Evolutionary conservation across 2,329 filamentous ascomycete species (phyloP), one percentile per base, ranked within the genome.

Genomic region (Aulographum hederae): DNA sequence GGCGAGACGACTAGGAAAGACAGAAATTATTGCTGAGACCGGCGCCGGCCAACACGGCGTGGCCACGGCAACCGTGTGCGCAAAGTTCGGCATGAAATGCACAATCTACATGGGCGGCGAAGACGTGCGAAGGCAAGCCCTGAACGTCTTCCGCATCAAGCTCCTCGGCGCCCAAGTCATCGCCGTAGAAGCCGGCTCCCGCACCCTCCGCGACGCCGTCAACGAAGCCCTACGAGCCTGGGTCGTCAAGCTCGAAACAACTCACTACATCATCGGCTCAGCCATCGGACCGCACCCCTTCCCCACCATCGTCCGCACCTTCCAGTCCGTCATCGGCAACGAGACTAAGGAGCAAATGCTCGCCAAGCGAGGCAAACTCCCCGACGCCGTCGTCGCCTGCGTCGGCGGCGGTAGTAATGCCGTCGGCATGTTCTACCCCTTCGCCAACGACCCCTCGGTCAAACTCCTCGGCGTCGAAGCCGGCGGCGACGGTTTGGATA

Each of bases 141-240:
- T 98, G 36, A 98, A 98, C 55, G 89, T 98, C 25, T 98, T 98
- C 71, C 78, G 89, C 28, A 98, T 98, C 70, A 89, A 91, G 55
- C 69, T 98, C 8, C 75, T 98, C 4, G 89, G 89, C 37, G 89
- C 89, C 31, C 78, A 78, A 43, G 89, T 98, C 26, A 69, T 98
- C 26, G 78, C 89, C 3, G 89, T 98, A 28, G 84, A 94, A 51
- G 80, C 85, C 29, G 89, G 89, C 33, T 82, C 78, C 44, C 72
- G 73, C 45, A 65, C 61, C 3, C 55, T 65, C 4, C 56, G 63
- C 33, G 62, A 66, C 39, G 61, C 86, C 3, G 86, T 95, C 57
- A 95, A 95, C 59, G 86, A 98, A 58, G 85, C 89, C 14, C 61
- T 98, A 47, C 78, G 89, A 28, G 75, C 80, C 39, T 98, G 89